Conservation (phyloP, 2,329 filamentous ascomycete genomes). For the Colletotrichum sp. region DNA sequence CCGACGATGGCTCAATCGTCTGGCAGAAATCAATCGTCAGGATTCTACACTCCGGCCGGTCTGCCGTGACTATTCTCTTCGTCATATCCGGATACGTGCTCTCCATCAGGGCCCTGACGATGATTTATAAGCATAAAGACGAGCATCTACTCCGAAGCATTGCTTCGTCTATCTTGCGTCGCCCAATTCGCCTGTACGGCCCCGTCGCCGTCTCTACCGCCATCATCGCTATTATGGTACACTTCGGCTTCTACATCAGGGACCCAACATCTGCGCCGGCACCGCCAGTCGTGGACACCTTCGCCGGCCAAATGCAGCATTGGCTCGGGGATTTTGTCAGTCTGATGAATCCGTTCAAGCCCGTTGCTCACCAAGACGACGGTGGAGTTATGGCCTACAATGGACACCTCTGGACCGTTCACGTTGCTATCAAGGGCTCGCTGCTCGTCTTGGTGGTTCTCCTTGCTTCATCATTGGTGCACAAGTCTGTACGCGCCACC, state of each 20-base stretch:
- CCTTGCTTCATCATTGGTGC: slow-evolving; percentile 50
- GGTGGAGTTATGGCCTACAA: slow-evolving; percentile 46
- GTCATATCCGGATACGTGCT: slow-evolving; percentile 68
- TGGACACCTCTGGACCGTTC: slow-evolving; percentile 67
- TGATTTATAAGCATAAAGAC: slow-evolving; percentile 39
- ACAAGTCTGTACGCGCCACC: slow-evolving; percentile 43
- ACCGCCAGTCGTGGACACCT: not conserved
- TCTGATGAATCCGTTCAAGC: slow-evolving; percentile 21
- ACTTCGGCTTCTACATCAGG: not conserved
- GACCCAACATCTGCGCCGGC: not conserved
- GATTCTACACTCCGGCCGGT: slow-evolving; percentile 57
- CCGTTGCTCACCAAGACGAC: slow-evolving; percentile 10
- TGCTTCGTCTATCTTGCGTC: slow-evolving; percentile 55
- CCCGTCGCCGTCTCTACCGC: slow-evolving; percentile 56
- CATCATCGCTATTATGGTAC: slow-evolving; percentile 38
- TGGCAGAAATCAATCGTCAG: slow-evolving; percentile 56
- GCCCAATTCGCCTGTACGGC: slow-evolving; percentile 54
- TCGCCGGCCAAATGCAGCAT: slow-evolving; percentile 45
- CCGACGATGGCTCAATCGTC: slow-evolving; percentile 45
- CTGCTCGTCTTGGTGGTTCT: slow-evolving; percentile 61
- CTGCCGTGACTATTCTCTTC: slow-evolving; percentile 65
- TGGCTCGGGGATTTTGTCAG: slow-evolving; percentile 41
- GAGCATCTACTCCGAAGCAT: slow-evolving; percentile 47
- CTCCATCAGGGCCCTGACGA: slow-evolving; percentile 53
- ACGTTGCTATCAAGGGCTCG: slow-evolving; percentile 63